A percentile compares a stretch with the other conserved stretches of the same genome.
Evolutionary conservation across 139 green algal genomes (phyloP).

Genomic region (Chlamydomonas applanata): DNA sequence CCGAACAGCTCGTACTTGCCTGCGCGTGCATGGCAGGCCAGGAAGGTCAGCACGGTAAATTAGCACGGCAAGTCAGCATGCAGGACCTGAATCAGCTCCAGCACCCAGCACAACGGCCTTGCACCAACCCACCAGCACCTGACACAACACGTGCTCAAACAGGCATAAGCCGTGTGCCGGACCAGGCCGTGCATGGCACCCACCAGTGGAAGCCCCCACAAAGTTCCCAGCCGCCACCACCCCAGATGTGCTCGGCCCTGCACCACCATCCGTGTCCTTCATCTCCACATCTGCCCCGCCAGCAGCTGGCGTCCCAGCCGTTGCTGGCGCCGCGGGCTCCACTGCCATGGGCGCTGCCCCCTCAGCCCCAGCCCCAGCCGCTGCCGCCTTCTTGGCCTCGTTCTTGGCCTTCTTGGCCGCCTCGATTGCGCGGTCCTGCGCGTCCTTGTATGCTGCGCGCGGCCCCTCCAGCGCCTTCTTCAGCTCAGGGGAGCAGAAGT

Average conservation of each 20-base stretch:
- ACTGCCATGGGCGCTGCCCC: neutral
- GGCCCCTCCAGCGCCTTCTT: constrained; percentile 79
- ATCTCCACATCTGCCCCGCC: too few species aligned
- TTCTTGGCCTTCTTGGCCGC: constrained; percentile 34
- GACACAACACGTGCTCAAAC: too few species aligned
- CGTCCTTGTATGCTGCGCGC: constrained; percentile 52
- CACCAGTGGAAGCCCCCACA: neutral
- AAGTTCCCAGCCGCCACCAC: constrained; percentile 26
- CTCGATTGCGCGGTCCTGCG: constrained; percentile 34
- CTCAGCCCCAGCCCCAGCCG: neutral
- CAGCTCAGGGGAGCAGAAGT: constrained; percentile 88
- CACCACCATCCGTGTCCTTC: neutral
- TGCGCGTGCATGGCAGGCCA: constrained; percentile 24
- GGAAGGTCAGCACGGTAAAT: too few species aligned
- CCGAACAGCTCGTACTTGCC: constrained; percentile 89
- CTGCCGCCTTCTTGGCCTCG: neutral
- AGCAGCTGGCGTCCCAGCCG: too few species aligned
- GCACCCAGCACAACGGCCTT: neutral
- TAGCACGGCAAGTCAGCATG: neutral
- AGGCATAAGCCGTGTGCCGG: too few species aligned
- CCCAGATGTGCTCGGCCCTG: neutral
- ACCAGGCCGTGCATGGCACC: too few species aligned
- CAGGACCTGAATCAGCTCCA: constrained; percentile 1
- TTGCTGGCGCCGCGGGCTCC: too few species aligned
- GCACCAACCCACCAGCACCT: neutral